These are phyloP conservation scores for Microbotryum silenes-acaulis DNA, from an alignment of 1,284 basidiomycete genomes.

Conservation along the genomic window DNA sequence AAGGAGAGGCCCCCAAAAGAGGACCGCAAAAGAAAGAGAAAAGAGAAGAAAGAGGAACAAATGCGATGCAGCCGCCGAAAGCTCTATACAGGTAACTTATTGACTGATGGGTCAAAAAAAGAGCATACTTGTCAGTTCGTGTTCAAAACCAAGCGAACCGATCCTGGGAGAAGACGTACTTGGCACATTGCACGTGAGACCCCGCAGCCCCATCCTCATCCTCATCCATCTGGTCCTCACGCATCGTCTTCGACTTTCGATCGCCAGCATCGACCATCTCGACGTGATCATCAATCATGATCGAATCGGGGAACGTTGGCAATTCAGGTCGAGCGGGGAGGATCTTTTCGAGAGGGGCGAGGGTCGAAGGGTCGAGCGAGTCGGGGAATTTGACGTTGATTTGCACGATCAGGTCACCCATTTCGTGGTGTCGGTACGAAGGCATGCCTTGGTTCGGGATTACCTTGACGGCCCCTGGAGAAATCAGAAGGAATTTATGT, in stretches of 20 bases:
- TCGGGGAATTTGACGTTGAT: conserved; percentile 88
- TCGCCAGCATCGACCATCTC: conserved; percentile 74
- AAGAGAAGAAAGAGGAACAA: too few relatives aligned
- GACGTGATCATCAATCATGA: conserved; percentile 71
- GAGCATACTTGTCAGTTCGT: too few relatives aligned
- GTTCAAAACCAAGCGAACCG: not conserved
- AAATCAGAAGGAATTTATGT: not conserved
- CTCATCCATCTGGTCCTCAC: conserved; percentile 31
- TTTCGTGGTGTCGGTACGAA: conserved; percentile 92
- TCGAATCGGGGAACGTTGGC: conserved; percentile 59
- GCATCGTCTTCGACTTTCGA: conserved; percentile 16
- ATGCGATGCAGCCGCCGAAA: too few relatives aligned
- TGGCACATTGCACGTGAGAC: conserved; percentile 45
- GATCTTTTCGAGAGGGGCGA: conserved; percentile 73
- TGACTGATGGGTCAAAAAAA: too few relatives aligned
- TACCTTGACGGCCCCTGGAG: conserved; percentile 74
- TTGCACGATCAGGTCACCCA: conserved; percentile 86
- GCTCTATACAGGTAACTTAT: too few relatives aligned
- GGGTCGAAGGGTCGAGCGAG: conserved; percentile 58
- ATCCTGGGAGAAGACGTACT: conserved; percentile 28
- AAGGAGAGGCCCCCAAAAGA: too few relatives aligned
- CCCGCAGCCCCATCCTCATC: conserved; percentile 37
- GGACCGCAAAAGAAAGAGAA: too few relatives aligned
- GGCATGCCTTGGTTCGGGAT: conserved; percentile 97
- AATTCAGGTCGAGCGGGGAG: conserved; percentile 70